Conservation (phyloP, 139 green algal species). For the Tetradesmus obliquus region DNA sequence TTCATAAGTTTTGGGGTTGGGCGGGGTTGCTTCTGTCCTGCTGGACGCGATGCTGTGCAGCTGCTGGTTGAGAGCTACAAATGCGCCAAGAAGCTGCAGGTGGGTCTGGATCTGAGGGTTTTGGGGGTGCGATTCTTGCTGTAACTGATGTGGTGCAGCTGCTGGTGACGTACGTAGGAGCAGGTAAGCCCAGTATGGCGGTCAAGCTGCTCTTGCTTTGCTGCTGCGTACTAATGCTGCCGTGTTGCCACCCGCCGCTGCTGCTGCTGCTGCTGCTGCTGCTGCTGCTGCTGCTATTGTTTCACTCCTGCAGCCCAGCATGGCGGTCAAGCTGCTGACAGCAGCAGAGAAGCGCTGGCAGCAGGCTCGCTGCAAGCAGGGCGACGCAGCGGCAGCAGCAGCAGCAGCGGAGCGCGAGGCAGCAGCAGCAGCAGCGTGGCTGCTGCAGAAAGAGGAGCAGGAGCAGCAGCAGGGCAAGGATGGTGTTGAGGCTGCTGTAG, state of each 20-base stretch:
- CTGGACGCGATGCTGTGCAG: constrained; percentile 2
- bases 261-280: background rate
- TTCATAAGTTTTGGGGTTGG: background rate
- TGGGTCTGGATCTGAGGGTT: background rate
- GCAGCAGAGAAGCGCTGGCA: constrained; percentile 30
- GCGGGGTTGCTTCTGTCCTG: background rate
- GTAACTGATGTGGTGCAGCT: background rate
- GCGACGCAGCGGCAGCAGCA: constrained; percentile 5
- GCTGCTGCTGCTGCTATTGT: background rate
- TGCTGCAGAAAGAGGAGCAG: background rate
- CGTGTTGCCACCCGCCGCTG: background rate
- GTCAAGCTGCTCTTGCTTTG: too few species aligned
- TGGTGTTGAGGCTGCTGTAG: background rate
- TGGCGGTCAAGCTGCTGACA: constrained; percentile 24
- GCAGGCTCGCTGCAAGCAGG: background rate
- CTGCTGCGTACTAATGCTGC: too few species aligned
- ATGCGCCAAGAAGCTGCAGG: constrained; percentile 20
- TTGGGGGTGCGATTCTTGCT: too few species aligned
- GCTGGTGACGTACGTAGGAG: background rate
- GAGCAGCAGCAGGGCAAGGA: background rate
- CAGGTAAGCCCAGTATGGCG: too few species aligned
- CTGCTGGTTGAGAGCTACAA: constrained; percentile 32
- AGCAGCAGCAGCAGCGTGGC: background rate
- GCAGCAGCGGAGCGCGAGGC: background rate
- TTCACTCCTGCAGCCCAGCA: background rate